phyloP scores from a whole-genome alignment of 257 asterid genomes.

The Capsicum baccatum region DNA sequence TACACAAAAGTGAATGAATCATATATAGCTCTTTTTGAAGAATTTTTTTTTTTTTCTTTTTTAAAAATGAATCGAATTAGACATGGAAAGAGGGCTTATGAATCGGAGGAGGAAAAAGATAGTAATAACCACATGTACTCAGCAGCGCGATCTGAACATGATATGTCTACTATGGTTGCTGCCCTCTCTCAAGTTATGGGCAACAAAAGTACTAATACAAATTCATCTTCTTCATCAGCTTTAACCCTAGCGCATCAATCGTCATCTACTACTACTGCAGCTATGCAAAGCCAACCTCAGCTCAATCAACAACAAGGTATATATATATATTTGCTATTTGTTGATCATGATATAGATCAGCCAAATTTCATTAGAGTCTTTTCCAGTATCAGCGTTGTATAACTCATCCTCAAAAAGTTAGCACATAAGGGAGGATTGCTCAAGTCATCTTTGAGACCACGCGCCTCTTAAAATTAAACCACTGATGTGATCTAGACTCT shows the following conservation, averaged over 20 bases:
- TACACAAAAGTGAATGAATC: not conserved
- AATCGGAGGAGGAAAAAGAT: constrained; percentile 32
- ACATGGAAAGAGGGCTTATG: constrained; percentile 18
- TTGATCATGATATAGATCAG: not conserved
- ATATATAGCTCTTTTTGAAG: not conserved
- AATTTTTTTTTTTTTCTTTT: no score
- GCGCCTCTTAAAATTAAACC: no score
- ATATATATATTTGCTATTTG: not conserved
- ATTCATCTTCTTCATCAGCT: not conserved
- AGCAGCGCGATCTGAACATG: constrained; percentile 29
- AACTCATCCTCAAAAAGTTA: no score
- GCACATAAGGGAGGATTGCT: no score
- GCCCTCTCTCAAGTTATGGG: constrained; percentile 33
- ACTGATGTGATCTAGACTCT: no score
- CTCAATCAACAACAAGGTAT: constrained; percentile 25
- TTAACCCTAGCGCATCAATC: constrained; percentile 1
- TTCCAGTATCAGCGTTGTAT: no score
- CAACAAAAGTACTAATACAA: not conserved
- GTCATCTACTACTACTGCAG: not conserved
- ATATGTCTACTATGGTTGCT: constrained; percentile 26
- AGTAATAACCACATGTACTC: not conserved
- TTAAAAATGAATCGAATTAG: not conserved
- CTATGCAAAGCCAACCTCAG: constrained; percentile 9
- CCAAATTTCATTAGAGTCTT: not conserved
- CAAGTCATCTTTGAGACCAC: no score